A percentile compares a stretch with the other conserved stretches of the same genome.
Evolutionary conservation across 257 asterid species (phyloP).

Genomic region (Solanum arcanum): DNA sequence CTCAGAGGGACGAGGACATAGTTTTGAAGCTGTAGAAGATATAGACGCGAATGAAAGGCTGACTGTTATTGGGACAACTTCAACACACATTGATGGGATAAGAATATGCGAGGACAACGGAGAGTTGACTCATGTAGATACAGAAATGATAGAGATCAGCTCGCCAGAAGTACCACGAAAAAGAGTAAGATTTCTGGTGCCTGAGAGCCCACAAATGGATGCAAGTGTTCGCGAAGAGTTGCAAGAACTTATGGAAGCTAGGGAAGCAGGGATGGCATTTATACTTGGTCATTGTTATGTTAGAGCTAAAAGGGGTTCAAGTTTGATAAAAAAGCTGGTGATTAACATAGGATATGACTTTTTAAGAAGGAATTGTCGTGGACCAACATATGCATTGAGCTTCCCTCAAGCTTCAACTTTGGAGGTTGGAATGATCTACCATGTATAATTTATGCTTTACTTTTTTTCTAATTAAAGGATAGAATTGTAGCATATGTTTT

Average conservation of each 20-base stretch:
- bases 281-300: slow-evolving; percentile 76
- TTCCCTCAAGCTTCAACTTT: slow-evolving; percentile 83
- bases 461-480: background rate
- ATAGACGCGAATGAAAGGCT: slow-evolving; percentile 36
- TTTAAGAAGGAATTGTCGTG: slow-evolving; percentile 71
- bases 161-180: slow-evolving; percentile 34
- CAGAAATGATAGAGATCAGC: slow-evolving; percentile 21
- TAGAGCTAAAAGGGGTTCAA: slow-evolving; percentile 69
- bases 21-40: slow-evolving; percentile 3
- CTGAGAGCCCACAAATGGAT: slow-evolving; percentile 48
- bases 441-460: slow-evolving; percentile 35
- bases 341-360: slow-evolving; percentile 67
- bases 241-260: slow-evolving; percentile 64
- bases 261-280: slow-evolving; percentile 92
- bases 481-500: background rate
- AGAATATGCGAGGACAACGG: slow-evolving; percentile 25
- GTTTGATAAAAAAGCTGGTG: slow-evolving; percentile 51
- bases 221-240: slow-evolving; percentile 34
- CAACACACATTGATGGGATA: slow-evolving; percentile 18
- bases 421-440: slow-evolving; percentile 93
- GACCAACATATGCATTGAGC: slow-evolving; percentile 64
- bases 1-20: slow-evolving; percentile 37
- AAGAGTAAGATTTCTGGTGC: slow-evolving; percentile 61
- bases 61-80: slow-evolving; percentile 71
- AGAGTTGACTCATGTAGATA: slow-evolving; percentile 11